These are phyloP conservation scores for Aspergillus pseudoterreus DNA, from an alignment of 2,329 filamentous ascomycete genomes.

Conservation along the genomic window DNA sequence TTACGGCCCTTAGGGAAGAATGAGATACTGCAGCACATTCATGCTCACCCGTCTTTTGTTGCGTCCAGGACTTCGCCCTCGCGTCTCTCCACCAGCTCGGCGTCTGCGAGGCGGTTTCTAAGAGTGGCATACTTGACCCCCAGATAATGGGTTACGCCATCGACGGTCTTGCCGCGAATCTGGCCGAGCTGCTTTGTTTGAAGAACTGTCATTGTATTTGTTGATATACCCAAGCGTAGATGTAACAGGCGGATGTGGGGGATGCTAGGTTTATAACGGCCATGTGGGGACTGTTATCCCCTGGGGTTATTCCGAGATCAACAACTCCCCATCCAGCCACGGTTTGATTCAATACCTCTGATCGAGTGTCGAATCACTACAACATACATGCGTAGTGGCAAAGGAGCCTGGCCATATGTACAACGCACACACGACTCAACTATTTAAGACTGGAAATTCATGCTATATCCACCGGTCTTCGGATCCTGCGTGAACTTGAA, in stretches of 20 bases:
- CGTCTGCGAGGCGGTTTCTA: constrained; percentile 31
- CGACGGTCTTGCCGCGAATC: constrained; percentile 22
- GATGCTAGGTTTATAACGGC: background rate
- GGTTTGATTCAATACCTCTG: no score
- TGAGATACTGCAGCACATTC: background rate
- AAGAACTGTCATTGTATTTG: constrained; percentile 9
- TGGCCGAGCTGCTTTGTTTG: constrained; percentile 26
- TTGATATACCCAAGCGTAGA: background rate
- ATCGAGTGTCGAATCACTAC: no score
- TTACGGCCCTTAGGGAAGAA: background rate
- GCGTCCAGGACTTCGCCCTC: constrained; percentile 28
- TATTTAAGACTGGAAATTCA: constrained; percentile 65
- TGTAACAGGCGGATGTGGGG: background rate
- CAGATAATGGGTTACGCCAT: constrained; percentile 30
- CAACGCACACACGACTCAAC: no score
- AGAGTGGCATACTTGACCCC: constrained; percentile 38
- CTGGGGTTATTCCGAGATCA: no score
- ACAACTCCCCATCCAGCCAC: no score
- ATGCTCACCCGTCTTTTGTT: constrained; percentile 31
- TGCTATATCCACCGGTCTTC: constrained; percentile 84
- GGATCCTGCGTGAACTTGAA: constrained; percentile 94
- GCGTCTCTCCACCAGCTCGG: constrained; percentile 26
- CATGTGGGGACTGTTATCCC: background rate
- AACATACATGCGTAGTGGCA: no score
- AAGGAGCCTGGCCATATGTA: no score